phyloP scores from a whole-genome alignment of 208 protist species.

The Leishmania mexicana region DNA sequence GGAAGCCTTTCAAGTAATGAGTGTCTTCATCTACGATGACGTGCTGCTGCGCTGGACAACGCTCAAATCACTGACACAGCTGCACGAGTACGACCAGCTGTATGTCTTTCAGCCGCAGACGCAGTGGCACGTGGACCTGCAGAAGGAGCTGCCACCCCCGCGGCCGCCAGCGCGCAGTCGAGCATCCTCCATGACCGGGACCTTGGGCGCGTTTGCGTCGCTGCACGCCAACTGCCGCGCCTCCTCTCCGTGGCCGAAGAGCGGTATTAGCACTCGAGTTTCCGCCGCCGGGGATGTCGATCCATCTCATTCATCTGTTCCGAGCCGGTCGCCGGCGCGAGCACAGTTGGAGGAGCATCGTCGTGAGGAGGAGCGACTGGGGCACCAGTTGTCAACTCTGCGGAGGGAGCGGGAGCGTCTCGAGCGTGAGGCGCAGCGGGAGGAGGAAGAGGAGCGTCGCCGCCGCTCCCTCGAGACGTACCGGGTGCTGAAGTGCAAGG shows the following conservation, averaged over 20 bases:
- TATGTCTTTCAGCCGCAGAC: conserved; percentile 85
- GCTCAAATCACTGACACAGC: conserved; percentile 49
- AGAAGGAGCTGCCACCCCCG: conserved; percentile 77
- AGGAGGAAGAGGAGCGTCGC: conserved; percentile 46
- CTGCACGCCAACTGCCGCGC: not conserved
- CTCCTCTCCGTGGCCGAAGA: not conserved
- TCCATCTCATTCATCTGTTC: not conserved
- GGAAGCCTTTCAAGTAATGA: conserved; percentile 39
- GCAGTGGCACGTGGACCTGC: conserved; percentile 54
- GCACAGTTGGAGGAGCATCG: conserved; percentile 52
- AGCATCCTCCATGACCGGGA: conserved; percentile 5
- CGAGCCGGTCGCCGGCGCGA: conserved; percentile 23
- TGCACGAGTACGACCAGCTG: conserved; percentile 87
- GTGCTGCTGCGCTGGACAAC: conserved; percentile 53
- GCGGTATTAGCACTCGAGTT: not conserved
- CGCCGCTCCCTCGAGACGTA: conserved; percentile 35
- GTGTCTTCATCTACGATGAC: conserved; percentile 79
- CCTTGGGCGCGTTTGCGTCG: not conserved
- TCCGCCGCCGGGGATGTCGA: conserved; percentile 3
- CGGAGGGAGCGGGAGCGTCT: conserved; percentile 49
- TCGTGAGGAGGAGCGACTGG: conserved; percentile 34
- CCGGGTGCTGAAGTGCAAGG: conserved; percentile 38
- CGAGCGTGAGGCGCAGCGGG: conserved; percentile 38
- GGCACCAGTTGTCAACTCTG: conserved; percentile 28
- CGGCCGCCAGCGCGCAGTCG: conserved; percentile 40